phyloP scores from a whole-genome alignment of 495 filamentous ascomycete genomes.

The Astrocystis sublimbata region DNA sequence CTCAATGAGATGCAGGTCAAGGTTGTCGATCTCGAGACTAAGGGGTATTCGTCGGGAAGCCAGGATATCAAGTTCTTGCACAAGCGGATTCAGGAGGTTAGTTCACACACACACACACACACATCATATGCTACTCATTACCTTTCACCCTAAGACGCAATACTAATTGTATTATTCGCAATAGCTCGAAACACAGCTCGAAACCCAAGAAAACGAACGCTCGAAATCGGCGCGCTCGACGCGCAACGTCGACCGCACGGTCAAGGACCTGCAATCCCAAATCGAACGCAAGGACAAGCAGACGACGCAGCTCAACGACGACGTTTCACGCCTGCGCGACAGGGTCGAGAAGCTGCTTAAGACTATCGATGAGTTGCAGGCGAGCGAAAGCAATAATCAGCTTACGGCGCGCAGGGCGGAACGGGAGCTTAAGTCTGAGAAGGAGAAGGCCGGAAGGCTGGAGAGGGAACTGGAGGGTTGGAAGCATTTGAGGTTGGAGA shows the following conservation, averaged over 20 bases:
- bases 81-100: slow-evolving; percentile 93
- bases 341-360: slow-evolving; percentile 84
- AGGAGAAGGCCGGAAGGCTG: slow-evolving; percentile 75
- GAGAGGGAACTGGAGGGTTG: slow-evolving; percentile 88
- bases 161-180: slow-evolving; percentile 28
- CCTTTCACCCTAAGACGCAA: no score
- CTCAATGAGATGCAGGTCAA: slow-evolving; percentile 89
- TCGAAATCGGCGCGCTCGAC: slow-evolving; percentile 79
- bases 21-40: slow-evolving; percentile 92
- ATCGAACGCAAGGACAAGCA: slow-evolving; percentile 90
- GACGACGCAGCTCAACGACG: slow-evolving; percentile 74
- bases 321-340: slow-evolving; percentile 79
- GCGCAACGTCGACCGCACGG: slow-evolving; percentile 91
- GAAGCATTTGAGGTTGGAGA: slow-evolving; percentile 73
- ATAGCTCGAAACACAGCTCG: slow-evolving; percentile 89
- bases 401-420: slow-evolving; percentile 80
- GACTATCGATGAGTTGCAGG: slow-evolving; percentile 91
- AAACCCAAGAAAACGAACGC: slow-evolving; percentile 75
- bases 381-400: slow-evolving; percentile 76
- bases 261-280: slow-evolving; percentile 90
- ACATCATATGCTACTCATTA: no score
- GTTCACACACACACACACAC: no score
- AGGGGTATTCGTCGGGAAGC: slow-evolving; percentile 89
- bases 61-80: slow-evolving; percentile 95
- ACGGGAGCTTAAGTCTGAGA: slow-evolving; percentile 86